Conservation (phyloP, 768 basidiomycete species). For the Boletus rubropictus region DNA sequence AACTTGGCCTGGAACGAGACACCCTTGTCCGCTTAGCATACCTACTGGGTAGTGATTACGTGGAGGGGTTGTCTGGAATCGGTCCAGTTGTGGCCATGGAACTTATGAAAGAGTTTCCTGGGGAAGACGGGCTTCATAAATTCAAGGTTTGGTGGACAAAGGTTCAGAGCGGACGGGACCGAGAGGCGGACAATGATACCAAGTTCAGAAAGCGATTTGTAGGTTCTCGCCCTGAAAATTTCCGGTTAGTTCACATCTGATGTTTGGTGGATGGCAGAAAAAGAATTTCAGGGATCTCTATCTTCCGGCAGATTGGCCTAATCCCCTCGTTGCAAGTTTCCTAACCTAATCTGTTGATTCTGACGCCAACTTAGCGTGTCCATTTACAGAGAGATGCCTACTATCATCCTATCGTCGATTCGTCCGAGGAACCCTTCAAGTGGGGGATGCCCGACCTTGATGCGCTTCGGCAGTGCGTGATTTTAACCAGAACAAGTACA, state of each 20-base stretch:
- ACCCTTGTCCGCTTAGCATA: slow-evolving; percentile 87
- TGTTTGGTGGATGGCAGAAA: slow-evolving; percentile 50
- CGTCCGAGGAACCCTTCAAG: slow-evolving; percentile 89
- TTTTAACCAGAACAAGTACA: slow-evolving; percentile 3
- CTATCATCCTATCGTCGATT: slow-evolving; percentile 84
- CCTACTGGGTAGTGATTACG: slow-evolving; percentile 94
- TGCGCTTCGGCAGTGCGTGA: slow-evolving; percentile 70
- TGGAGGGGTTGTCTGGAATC: slow-evolving; percentile 84
- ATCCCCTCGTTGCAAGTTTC: slow-evolving; percentile 72
- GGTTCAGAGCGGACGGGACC: slow-evolving; percentile 88
- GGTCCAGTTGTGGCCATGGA: slow-evolving; percentile 98
- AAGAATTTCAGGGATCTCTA: slow-evolving; percentile 84
- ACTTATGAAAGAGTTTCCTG: slow-evolving; percentile 87
- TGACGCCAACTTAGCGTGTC: background rate
- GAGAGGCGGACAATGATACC: slow-evolving; percentile 60
- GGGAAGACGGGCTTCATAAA: slow-evolving; percentile 71
- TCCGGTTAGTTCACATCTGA: slow-evolving; percentile 6
- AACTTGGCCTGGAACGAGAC: slow-evolving; percentile 82
- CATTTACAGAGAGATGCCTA: slow-evolving; percentile 78
- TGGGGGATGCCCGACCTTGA: slow-evolving; percentile 98
- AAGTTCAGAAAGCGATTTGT: slow-evolving; percentile 84
- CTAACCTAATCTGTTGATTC: slow-evolving; percentile 6
- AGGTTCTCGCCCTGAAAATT: slow-evolving; percentile 32
- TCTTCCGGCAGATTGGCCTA: slow-evolving; percentile 82
- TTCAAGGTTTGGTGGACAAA: slow-evolving; percentile 94